Evolutionary conservation across 257 asterid species (phyloP).

Genomic region (Verbascum thapsus): DNA sequence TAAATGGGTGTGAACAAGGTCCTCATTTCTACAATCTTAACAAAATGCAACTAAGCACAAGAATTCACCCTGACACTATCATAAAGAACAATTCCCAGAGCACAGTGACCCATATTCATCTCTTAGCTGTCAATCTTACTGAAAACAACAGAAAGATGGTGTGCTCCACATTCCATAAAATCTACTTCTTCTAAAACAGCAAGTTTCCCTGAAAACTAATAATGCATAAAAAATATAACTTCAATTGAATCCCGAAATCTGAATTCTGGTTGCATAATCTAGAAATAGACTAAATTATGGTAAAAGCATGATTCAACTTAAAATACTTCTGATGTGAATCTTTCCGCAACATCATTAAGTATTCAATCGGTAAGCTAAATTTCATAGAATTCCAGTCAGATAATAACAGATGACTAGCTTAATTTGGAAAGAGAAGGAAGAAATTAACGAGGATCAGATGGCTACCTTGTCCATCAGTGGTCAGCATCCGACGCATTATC

Average conservation of each 20-base stretch:
- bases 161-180: background rate
- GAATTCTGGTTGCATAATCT: background rate
- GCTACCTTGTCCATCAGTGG: conserved; percentile 96
- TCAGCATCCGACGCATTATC: conserved; percentile 95
- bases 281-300: background rate
- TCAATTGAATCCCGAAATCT: too few relatives aligned
- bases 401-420: background rate
- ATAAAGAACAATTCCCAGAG: background rate
- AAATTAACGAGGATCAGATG: conserved; percentile 10
- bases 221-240: background rate
- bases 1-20: background rate
- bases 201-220: too few relatives aligned
- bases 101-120: background rate
- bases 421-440: conserved; percentile 3
- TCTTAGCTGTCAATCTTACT: background rate
- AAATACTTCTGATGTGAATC: background rate
- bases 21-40: background rate
- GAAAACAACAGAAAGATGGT: background rate
- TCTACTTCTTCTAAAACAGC: background rate
- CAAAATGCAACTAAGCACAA: background rate
- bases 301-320: background rate
- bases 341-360: conserved; percentile 5
- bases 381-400: background rate
- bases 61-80: conserved; percentile 2
- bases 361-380: too few relatives aligned